Conservation (phyloP, 345 rosid species). For the Carallia pectinifolia region DNA sequence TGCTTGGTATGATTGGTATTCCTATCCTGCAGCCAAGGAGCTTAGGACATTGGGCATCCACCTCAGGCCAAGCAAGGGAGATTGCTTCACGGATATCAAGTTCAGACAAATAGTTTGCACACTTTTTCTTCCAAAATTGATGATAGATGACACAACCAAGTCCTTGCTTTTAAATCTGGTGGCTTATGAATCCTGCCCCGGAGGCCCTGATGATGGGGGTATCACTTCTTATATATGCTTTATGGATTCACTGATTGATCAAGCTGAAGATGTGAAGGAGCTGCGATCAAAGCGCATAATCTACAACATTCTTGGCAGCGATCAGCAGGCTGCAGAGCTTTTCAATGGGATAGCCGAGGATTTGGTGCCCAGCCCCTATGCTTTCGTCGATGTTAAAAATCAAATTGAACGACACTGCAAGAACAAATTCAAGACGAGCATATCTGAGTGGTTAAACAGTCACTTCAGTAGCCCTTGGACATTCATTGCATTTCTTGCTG, state of each 20-base stretch:
- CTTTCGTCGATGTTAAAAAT: neutral
- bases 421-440: neutral
- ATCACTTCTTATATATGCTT: slow-evolving; percentile 19
- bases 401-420: neutral
- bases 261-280: slow-evolving; percentile 17
- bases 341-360: slow-evolving; percentile 15
- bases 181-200: slow-evolving; percentile 22
- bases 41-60: slow-evolving; percentile 12
- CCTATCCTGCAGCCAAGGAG: slow-evolving; percentile 8
- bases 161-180: slow-evolving; percentile 24
- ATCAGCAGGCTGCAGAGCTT: slow-evolving; percentile 14
- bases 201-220: neutral
- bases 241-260: slow-evolving; percentile 24
- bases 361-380: neutral
- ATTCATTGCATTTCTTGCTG: slow-evolving; percentile 3
- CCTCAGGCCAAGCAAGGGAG: neutral
- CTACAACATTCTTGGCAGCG: slow-evolving; percentile 12
- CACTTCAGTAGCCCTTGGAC: slow-evolving; percentile 25
- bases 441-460: neutral
- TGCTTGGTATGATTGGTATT: neutral
- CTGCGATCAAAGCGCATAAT: slow-evolving; percentile 3
- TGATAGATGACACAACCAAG: slow-evolving; percentile 9
- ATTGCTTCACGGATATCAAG: neutral
- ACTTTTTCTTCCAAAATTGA: slow-evolving; percentile 17
- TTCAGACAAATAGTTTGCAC: neutral